Evolutionary conservation across 257 asterid species (phyloP).

Genomic region (Asclepias syriaca): DNA sequence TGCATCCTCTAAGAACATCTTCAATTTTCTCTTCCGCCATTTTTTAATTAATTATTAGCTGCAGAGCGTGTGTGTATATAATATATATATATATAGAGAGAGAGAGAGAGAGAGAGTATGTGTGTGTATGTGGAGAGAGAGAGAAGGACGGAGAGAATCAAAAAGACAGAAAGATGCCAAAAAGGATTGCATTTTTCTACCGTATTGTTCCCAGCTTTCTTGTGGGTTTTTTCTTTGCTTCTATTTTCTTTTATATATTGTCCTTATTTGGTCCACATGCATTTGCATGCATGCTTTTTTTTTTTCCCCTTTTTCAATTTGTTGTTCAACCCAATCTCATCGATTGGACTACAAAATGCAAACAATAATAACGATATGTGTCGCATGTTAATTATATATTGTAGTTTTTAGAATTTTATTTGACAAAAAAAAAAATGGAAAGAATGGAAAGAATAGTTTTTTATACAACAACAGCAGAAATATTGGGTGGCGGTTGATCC

Average conservation of each 20-base stretch:
- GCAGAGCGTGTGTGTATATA: too few species aligned
- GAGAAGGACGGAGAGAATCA: neutral
- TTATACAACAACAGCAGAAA: too few species aligned
- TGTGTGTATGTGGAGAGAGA: too few species aligned
- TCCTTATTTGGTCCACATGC: neutral
- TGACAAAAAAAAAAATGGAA: too few species aligned
- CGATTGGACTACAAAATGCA: neutral
- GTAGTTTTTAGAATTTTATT: too few species aligned
- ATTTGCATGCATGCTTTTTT: neutral
- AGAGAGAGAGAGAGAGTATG: neutral
- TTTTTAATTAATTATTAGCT: too few species aligned
- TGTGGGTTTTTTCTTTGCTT: neutral
- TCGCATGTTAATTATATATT: too few species aligned
- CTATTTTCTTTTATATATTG: neutral
- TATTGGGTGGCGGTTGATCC: too few species aligned
- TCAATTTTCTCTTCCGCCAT: slow-evolving; percentile 23
- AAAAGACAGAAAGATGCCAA: slow-evolving; percentile 14
- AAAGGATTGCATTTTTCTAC: slow-evolving; percentile 3
- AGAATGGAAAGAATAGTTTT: too few species aligned
- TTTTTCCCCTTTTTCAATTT: too few species aligned
- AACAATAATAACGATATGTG: neutral
- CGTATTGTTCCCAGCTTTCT: slow-evolving; percentile 3
- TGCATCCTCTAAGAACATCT: slow-evolving; percentile 48
- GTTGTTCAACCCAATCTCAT: neutral
- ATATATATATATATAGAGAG: neutral